A percentile compares a stretch with the other conserved stretches of the same genome.
Evolutionary conservation across 345 rosid genomes (phyloP).

Genomic region (Arabis hirsuta): DNA sequence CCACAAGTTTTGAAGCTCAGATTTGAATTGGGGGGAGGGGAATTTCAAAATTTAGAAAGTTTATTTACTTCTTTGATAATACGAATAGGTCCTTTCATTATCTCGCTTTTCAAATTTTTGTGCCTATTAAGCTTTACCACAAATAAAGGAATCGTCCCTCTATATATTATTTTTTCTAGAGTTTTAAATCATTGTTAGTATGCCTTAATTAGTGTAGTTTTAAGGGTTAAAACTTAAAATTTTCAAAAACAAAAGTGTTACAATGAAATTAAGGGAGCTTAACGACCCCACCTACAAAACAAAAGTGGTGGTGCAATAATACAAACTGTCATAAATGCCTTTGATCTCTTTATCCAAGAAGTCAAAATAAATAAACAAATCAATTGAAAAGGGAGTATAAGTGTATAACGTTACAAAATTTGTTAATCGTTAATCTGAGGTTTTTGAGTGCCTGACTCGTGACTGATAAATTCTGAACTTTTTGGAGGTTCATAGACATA

Average conservation of each 20-base stretch:
- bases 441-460: background rate
- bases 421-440: conserved; percentile 17
- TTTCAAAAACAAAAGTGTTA: background rate
- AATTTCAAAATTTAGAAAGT: conserved; percentile 38
- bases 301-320: conserved; percentile 17
- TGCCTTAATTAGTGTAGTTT: background rate
- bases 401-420: background rate
- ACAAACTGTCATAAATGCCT: conserved; percentile 15
- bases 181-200: too few relatives aligned
- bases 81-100: conserved; percentile 15
- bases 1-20: conserved; percentile 32
- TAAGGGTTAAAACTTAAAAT: background rate
- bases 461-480: background rate
- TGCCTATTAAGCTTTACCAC: background rate
- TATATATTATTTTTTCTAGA: too few relatives aligned
- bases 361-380: conserved; percentile 7
- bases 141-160: too few relatives aligned
- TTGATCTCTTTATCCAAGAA: conserved; percentile 12
- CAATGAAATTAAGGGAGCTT: background rate
- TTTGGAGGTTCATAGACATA: background rate
- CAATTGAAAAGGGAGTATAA: background rate
- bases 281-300: conserved; percentile 17
- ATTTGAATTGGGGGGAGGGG: conserved; percentile 42
- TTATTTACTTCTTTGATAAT: conserved; percentile 17
- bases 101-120: conserved; percentile 5